Conservation (phyloP, 2,329 filamentous ascomycete species). For the Zasmidium citrigriseum region DNA sequence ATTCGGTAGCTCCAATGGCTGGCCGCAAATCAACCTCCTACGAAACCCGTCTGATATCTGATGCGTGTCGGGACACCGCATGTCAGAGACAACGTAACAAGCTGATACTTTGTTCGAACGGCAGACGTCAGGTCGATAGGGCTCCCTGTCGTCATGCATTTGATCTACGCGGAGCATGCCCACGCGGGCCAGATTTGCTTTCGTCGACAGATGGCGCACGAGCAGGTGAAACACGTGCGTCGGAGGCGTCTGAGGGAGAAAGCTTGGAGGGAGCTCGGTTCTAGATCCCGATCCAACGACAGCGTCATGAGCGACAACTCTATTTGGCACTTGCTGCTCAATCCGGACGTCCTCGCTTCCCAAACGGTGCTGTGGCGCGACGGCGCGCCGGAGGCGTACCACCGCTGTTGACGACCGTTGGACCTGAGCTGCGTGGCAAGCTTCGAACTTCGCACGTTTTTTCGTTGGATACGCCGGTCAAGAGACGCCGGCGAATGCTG, state of each 20-base stretch:
- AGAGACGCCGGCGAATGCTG: neutral
- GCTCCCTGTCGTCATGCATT: neutral
- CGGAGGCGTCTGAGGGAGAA: conserved; percentile 3
- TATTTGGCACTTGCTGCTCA: neutral
- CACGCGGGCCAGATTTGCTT: neutral
- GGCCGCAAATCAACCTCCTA: neutral
- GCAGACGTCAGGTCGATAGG: too few relatives aligned
- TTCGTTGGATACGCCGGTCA: neutral
- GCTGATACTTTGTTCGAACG: too few relatives aligned
- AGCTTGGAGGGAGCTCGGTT: neutral
- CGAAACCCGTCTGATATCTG: neutral
- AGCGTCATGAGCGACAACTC: neutral
- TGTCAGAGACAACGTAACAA: neutral
- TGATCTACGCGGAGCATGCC: neutral
- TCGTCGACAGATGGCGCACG: neutral
- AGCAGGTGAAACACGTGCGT: conserved; percentile 10
- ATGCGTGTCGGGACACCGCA: neutral
- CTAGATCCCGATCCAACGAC: neutral
- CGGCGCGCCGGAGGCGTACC: neutral
- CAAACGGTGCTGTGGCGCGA: neutral
- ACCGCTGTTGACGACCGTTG: neutral
- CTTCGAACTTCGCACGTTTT: neutral
- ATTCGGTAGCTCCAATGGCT: neutral
- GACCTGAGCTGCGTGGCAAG: neutral
- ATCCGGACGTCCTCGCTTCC: neutral